Evolutionary conservation across 129 eudicot genomes (phyloP).

Genomic region (Helianthus annuus): DNA sequence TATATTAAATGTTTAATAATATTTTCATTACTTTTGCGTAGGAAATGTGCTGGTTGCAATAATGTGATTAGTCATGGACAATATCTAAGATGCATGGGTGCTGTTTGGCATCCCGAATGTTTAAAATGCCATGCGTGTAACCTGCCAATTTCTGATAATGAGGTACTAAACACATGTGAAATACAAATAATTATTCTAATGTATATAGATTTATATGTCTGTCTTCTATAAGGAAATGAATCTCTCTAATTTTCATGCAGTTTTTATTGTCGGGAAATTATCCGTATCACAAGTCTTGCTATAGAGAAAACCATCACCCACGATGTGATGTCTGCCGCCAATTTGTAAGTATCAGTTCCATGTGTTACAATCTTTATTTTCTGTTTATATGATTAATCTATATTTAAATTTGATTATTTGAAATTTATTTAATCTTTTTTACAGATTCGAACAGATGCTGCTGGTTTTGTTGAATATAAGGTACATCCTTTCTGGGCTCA

Average conservation of each 20-base stretch:
- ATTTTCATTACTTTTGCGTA: conserved; percentile 25
- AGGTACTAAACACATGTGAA: conserved; percentile 45
- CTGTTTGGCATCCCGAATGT: conserved; percentile 92
- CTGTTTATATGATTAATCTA: neutral
- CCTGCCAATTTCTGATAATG: conserved; percentile 70
- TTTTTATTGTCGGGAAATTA: conserved; percentile 64
- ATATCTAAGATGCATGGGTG: conserved; percentile 75
- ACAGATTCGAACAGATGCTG: conserved; percentile 71
- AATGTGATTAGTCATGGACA: conserved; percentile 69
- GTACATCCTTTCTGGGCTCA: conserved; percentile 92
- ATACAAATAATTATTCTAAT: neutral
- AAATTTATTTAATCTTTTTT: neutral
- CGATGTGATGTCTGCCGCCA: conserved; percentile 82
- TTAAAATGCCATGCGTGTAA: conserved; percentile 77
- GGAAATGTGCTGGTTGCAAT: conserved; percentile 88
- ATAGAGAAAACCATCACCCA: conserved; percentile 74
- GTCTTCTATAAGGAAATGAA: conserved; percentile 1
- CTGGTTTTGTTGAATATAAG: conserved; percentile 73
- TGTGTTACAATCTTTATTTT: neutral
- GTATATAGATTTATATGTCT: neutral
- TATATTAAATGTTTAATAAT: neutral
- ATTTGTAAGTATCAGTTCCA: conserved; percentile 59
- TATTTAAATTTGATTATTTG: conserved; percentile 5
- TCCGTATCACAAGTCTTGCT: conserved; percentile 81
- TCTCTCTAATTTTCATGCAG: conserved; percentile 37